These are phyloP conservation scores for Diutina rugosa DNA, from an alignment of 1,139 yeast species.

Conservation along the genomic window DNA sequence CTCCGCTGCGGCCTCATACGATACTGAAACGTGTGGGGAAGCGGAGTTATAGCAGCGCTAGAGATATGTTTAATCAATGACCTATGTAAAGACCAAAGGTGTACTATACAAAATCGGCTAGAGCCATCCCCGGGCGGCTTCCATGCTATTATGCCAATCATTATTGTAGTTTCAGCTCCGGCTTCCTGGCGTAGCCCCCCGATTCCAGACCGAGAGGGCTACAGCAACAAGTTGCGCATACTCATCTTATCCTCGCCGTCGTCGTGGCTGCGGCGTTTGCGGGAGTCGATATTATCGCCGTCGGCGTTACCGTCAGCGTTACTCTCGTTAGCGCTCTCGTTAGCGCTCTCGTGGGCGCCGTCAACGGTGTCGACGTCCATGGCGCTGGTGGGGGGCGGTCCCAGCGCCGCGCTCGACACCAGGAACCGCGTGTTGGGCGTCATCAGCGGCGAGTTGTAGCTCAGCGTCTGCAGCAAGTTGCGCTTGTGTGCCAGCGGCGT, in stretches of 20 bases:
- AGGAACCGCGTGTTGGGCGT: neutral
- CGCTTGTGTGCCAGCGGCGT: neutral
- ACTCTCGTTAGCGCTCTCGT: neutral
- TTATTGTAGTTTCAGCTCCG: too few relatives aligned
- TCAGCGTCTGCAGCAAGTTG: neutral
- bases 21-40: too few relatives aligned
- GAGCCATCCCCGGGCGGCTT: neutral
- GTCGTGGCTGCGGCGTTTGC: neutral
- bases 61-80: neutral
- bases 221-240: slow-evolving; percentile 2
- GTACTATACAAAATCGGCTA: neutral
- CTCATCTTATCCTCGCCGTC: slow-evolving; percentile 1
- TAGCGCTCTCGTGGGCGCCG: neutral
- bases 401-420: slow-evolving; percentile 1
- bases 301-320: neutral
- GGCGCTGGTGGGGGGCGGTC: neutral
- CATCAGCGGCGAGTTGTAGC: neutral
- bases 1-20: too few relatives aligned
- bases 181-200: neutral
- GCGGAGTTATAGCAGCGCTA: too few relatives aligned
- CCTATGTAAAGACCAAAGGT: neutral
- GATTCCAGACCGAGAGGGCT: neutral
- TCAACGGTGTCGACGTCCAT: neutral
- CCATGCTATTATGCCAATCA: neutral
- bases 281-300: neutral